These are phyloP conservation scores for Butyriboletus loyo DNA, from an alignment of 768 basidiomycete genomes.

Conservation along the genomic window DNA sequence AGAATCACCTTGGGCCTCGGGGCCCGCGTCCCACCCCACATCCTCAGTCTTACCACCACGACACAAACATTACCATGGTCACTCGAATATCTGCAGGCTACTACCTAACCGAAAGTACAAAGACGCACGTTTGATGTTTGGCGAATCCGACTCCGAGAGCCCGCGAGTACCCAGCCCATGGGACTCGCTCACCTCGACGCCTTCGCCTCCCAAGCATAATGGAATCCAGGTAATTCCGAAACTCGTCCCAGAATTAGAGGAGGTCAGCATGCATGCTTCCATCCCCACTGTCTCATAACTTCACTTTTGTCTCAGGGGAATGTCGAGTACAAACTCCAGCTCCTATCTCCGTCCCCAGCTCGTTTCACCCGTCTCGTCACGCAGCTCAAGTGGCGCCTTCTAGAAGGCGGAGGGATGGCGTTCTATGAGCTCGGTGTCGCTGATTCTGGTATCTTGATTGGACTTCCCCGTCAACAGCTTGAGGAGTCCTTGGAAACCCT, in stretches of 20 bases:
- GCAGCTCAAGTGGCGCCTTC: slow-evolving; percentile 92
- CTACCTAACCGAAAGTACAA: slow-evolving; percentile 8
- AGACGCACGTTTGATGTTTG: slow-evolving; percentile 53
- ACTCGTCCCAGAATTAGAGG: slow-evolving; percentile 74
- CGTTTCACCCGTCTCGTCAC: slow-evolving; percentile 86
- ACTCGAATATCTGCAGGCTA: slow-evolving; percentile 55
- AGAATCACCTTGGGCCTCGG: too few relatives aligned
- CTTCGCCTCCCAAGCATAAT: slow-evolving; percentile 34
- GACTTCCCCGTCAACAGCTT: slow-evolving; percentile 69
- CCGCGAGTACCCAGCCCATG: slow-evolving; percentile 79
- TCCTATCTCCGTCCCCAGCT: slow-evolving; percentile 70
- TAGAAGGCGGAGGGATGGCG: slow-evolving; percentile 80
- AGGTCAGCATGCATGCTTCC: slow-evolving; percentile 32
- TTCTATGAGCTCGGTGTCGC: slow-evolving; percentile 83
- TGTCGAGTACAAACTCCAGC: slow-evolving; percentile 92
- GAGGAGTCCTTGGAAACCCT: slow-evolving; percentile 82
- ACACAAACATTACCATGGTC: slow-evolving; percentile 39
- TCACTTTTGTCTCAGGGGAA: slow-evolving; percentile 53
- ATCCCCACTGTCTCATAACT: neutral
- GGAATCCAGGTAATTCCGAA: slow-evolving; percentile 48
- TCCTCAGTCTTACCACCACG: neutral
- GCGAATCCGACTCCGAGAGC: slow-evolving; percentile 79
- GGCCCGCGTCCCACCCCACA: too few relatives aligned
- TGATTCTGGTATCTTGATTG: slow-evolving; percentile 85
- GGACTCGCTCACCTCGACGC: slow-evolving; percentile 67